Base-by-base conservation (phyloP, 1,139 yeast species). In the Lodderomyces margitis region DNA sequence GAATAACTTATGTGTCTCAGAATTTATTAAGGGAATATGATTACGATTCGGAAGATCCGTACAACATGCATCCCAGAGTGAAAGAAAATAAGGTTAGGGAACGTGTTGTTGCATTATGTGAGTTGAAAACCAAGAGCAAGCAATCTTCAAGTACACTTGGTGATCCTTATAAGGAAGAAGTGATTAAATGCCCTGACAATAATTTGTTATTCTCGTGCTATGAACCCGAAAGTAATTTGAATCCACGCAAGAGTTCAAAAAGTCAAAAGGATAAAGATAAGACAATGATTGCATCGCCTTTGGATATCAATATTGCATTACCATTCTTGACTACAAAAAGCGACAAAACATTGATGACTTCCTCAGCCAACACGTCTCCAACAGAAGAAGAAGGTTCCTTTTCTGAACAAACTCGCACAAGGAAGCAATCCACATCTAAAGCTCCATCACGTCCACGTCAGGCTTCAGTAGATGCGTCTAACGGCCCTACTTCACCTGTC, bases 1-100 rank as follows among this genome's bases (percentile, higher is more conserved):
- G 83, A 45, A 78, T 85, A 12, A 78, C 88, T 0, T 87, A 82
- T 55, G 76, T 74, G 3, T 82, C 86, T 2, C 78, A 75, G 45
- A 74, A 75, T 50, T 58, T 76, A 48, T 64, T 72, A 28, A 68
- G 62, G 47, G 87, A 81, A 54, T 78, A 71, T 48, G 86, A 81
- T 44, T 81, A 75, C 41, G 81, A 77, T 40, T 66, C 68, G 12
- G 75, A 71, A 2, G 78, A 68, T 59, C 77, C 70, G 37, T 64
- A 54, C 40, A 55, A 54, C 37, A 38, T 59, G 21, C 57, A 55
- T 36, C 58, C 62, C 10, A 28, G 46, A 4, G 30, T 47, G 2
- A 43, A 52, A 7, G 63, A 60, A 9, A 55, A 50, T 21, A 70
- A 65, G 43, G 50, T 56, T 3, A 66, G 81, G 44, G 88, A 83